Evolutionary conservation across 2,329 filamentous ascomycete species (phyloP), one percentile per base, ranked within the genome.

Genomic region (Penicillium polonicum): DNA sequence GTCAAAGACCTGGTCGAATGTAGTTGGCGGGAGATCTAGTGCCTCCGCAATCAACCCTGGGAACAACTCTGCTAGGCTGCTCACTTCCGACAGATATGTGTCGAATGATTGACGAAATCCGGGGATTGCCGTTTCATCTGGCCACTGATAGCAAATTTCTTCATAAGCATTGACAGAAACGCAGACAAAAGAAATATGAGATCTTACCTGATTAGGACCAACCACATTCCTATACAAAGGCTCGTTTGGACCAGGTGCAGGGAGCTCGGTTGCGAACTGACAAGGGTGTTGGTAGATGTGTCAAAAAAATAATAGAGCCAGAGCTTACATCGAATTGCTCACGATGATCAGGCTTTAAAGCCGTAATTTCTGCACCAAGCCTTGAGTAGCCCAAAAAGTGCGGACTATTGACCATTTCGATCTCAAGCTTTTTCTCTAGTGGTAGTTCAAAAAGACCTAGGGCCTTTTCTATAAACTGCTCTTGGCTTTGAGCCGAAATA

Each of bases 381-480:
- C 66, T 65, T 3, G 72, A 72, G 54, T 75, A 75, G 17, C 73
- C 73, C 17, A 75, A 62, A 27, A 75, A 75, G 52, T 75, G 72
- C 31, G 70, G 71, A 54, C 70, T 74, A 41, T 75, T 71, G 15
- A 74, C 66, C 72, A 75, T 82, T 61, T 77, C 78, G 2, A 81
- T 79, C 39, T 80, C 74, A 57, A 80, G 71, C 60, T 81, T 82
- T 60, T 78, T 78, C 55, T 79, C 73, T 5, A 75, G 66, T 0
- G 78, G 72, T 2, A 80, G 64, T 2, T 73, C 65, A 53, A 82
- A 82, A 53, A 82, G 77, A 1, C 70, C 65, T 29, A 75, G 72
- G 0, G 74, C 74, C 55, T 78, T 76, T 42, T 68, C 29, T 25
- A 78, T 73, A 0, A 77, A 72, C 0, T 57, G 59, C 21, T 70